Evolutionary conservation across 2,329 filamentous ascomycete species (phyloP), one percentile per base, ranked within the genome.

Genomic region (Coleophoma eucalyptorum): DNA sequence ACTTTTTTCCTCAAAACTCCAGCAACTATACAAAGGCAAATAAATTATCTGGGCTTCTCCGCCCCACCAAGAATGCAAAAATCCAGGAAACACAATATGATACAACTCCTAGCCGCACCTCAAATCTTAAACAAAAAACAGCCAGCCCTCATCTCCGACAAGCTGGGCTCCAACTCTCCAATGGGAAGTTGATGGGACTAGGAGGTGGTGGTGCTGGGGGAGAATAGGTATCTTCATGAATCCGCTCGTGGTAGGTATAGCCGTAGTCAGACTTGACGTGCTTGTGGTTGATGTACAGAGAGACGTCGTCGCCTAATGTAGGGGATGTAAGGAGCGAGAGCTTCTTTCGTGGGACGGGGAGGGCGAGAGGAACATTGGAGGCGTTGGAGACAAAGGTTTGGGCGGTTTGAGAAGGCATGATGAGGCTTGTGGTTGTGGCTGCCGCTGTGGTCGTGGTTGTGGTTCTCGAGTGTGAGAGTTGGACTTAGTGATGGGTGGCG

Each of bases 191-290:
- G 62, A 86, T 79, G 7, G 83, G 83, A 58, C 79, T 83, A 12
- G 83, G 81, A 18, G 83, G 83, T 12, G 83, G 83, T 38, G 83
- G 79, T 13, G 82, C 81, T n/a, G 83, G 83, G 18, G 84, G 81
- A 32, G 75, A 73, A 69, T 84, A 86, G 66, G 85, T 81, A 52
- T 79, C 70, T 60, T 82, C 77, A 40, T 53, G 49, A 13, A 57
- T 50, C 10, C 57, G 43, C 11, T 44, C 51, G 45, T 55, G 49
- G 37, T 38, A 19, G 21, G 31, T 20, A 41, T 62, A 62, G 16
- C 47, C 54, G 43, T 63, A 62, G 41, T 57, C 53, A 2, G 53
- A 53, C 45, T 64, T 61, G 19, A 54, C 57, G 37, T 60, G 52
- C 5, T 54, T 59, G 35, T 54, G 52, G 16, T 54, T 51, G 40